Percentiles rank a stretch among this genome's conserved stretches.
Evolutionary conservation across 1,139 yeast genomes (phyloP).

Genomic region (Chernovozyma aurita): DNA sequence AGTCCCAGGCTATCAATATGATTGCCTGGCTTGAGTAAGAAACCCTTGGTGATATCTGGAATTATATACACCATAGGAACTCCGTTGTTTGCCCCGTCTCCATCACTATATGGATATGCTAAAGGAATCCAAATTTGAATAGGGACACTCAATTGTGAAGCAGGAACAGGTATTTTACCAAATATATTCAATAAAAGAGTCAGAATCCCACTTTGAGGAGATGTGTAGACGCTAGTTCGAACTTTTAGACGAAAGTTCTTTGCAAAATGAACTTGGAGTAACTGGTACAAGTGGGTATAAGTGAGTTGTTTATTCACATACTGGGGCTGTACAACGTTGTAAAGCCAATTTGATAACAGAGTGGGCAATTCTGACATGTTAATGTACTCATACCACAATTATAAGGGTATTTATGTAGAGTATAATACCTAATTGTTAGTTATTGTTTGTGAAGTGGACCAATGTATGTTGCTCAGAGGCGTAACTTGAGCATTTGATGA

Average conservation of each 20-base stretch:
- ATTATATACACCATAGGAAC: constrained; percentile 63
- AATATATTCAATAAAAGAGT: constrained; percentile 58
- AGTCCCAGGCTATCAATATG: constrained; percentile 71
- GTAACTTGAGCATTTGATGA: no score
- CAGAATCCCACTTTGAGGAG: constrained; percentile 50
- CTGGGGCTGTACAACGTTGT: constrained; percentile 44
- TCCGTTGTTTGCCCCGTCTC: constrained; percentile 12
- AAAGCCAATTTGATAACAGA: constrained; percentile 40
- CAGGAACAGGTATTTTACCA: constrained; percentile 46
- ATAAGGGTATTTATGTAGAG: no score
- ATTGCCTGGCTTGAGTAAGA: constrained; percentile 53
- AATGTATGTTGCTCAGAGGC: no score
- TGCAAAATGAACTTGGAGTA: constrained; percentile 45
- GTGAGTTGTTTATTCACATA: constrained; percentile 48
- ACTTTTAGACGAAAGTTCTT: constrained; percentile 45
- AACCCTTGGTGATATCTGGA: constrained; percentile 40
- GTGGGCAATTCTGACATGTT: constrained; percentile 28
- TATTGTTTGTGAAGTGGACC: no score
- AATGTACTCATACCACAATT: no score
- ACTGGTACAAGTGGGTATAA: constrained; percentile 58
- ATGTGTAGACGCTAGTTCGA: constrained; percentile 67
- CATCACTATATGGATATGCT: constrained; percentile 49
- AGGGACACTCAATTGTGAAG: constrained; percentile 42
- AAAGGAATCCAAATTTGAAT: constrained; percentile 75
- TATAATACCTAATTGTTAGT: no score